A percentile compares a stretch with the other conserved stretches of the same genome.
Evolutionary conservation across 2,329 filamentous ascomycete species (phyloP).

Genomic region (Scedosporium minutisporum): DNA sequence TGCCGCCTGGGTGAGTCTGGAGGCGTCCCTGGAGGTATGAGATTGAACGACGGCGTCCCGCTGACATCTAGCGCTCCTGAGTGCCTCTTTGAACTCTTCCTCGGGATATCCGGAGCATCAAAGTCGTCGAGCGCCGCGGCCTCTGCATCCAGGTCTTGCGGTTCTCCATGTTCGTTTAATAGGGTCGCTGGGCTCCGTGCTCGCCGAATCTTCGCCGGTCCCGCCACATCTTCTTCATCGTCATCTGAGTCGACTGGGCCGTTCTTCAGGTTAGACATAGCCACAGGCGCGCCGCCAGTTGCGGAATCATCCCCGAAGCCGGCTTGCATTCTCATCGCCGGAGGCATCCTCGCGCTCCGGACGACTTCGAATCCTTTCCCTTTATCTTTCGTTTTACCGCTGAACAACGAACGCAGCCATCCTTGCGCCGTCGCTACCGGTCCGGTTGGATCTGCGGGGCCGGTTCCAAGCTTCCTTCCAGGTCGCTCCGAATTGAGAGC

Average conservation of each 20-base stretch:
- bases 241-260: constrained; percentile 58
- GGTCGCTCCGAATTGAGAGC: constrained; percentile 74
- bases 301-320: constrained; percentile 57
- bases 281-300: constrained; percentile 55
- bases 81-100: constrained; percentile 62
- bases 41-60: constrained; percentile 25
- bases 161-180: constrained; percentile 4
- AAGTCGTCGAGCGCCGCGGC: constrained; percentile 17
- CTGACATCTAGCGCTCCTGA: constrained; percentile 29
- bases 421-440: constrained; percentile 81
- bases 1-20: constrained; percentile 4
- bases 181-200: constrained; percentile 20
- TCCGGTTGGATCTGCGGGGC: constrained; percentile 87
- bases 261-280: constrained; percentile 48
- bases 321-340: constrained; percentile 34
- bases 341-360: constrained; percentile 76
- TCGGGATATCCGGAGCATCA: constrained; percentile 50
- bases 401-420: constrained; percentile 75
- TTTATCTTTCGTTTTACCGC: constrained; percentile 85
- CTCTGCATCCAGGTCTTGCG: constrained; percentile 28
- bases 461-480: constrained; percentile 80
- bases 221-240: constrained; percentile 25
- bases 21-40: constrained; percentile 12
- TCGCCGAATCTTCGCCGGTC: constrained; percentile 22
- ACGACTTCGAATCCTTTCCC: constrained; percentile 97